Percentiles rank a stretch among this genome's conserved stretches.
phyloP scores from a whole-genome alignment of 768 basidiomycete genomes.

The Wakefieldia striispora region DNA sequence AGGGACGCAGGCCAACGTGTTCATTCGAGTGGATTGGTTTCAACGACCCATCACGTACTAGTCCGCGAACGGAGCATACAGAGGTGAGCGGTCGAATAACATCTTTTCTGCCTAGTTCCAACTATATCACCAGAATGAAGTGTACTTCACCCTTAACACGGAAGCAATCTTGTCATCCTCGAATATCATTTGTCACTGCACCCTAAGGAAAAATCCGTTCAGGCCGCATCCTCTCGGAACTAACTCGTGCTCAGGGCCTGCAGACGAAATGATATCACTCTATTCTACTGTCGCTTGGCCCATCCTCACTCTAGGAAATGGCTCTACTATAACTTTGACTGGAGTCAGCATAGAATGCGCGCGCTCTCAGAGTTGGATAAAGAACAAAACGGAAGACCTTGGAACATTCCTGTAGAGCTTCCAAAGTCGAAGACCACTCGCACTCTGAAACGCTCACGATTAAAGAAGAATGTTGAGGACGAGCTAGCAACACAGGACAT shows the following conservation, averaged over 20 bases:
- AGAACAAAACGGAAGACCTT: constrained; percentile 40
- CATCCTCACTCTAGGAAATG: constrained; percentile 57
- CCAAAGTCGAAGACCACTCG: constrained; percentile 5
- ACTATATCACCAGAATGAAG: constrained; percentile 56
- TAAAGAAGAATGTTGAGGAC: constrained; percentile 25
- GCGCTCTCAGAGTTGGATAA: constrained; percentile 33
- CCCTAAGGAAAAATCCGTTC: constrained; percentile 27
- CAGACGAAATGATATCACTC: constrained; percentile 19
- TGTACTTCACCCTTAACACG: constrained; percentile 61
- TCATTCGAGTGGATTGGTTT: constrained; percentile 74
- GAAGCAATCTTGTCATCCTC: constrained; percentile 49
- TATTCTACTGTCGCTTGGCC: constrained; percentile 58
- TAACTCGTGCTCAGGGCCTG: constrained; percentile 10
- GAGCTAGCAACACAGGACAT: constrained; percentile 13
- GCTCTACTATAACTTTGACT: constrained; percentile 60
- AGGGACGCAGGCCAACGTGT: constrained; percentile 40
- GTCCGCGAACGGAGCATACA: constrained; percentile 57
- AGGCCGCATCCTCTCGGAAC: constrained; percentile 17
- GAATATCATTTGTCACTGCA: constrained; percentile 51
- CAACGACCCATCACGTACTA: constrained; percentile 57
- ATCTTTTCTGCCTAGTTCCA: neutral
- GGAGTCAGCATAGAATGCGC: constrained; percentile 46
- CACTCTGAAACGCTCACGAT: constrained; percentile 21
- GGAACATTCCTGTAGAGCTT: constrained; percentile 42
- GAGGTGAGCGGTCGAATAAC: constrained; percentile 42